Evolutionary conservation across 1,139 yeast species (phyloP), one percentile per base, ranked within the genome.

Genomic region (Pichia sp.): DNA sequence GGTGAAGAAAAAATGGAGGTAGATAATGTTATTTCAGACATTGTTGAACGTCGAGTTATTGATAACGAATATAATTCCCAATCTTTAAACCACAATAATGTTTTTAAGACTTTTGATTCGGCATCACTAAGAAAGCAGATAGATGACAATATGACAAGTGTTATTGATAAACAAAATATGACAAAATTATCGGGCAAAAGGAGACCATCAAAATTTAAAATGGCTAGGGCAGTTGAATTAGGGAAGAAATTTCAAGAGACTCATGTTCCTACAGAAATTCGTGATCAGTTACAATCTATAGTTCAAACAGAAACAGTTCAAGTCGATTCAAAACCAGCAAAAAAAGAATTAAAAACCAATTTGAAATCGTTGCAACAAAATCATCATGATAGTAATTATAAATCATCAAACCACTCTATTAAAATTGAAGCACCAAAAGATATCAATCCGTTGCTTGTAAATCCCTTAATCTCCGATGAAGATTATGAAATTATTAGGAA

Each of bases 401-500:
- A 6, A 4, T 22, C 16, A 11, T 22, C 3, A 6, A 10, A 25
- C 11, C 22, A 22, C 23, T 7, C 20, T 23, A 33, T 24, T 33
- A n/a, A 24, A 12, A 52, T 52, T 30, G 33, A 38, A 4, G 28
- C 47, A 1, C 59, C 59, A 6, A 39, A 39, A 10, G 59, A 55
- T n/a, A 36, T 37, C 6, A 55, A 55, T 31, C 56, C 59, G 10
- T 22, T 49, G 12, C 35, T 47, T 20, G 45, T 33, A 2, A 51
- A 45, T n/a, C 48, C 51, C 12, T 37, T 39, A 12, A 36, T 45
- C 23, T 34, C 39, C 2, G 58, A 54, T 29, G 56, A 47, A 34
- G 54, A 53, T 42, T 55, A 45, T 39, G 59, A 51, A 29, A 53
- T 51, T 32, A 42, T 51, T 22, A 55, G 58, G 40, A 49, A 47